Percentiles rank a stretch among this genome's conserved stretches.
Evolutionary conservation across 139 green algal genomes (phyloP).

Genomic region (Mychonastes homosphaera): DNA sequence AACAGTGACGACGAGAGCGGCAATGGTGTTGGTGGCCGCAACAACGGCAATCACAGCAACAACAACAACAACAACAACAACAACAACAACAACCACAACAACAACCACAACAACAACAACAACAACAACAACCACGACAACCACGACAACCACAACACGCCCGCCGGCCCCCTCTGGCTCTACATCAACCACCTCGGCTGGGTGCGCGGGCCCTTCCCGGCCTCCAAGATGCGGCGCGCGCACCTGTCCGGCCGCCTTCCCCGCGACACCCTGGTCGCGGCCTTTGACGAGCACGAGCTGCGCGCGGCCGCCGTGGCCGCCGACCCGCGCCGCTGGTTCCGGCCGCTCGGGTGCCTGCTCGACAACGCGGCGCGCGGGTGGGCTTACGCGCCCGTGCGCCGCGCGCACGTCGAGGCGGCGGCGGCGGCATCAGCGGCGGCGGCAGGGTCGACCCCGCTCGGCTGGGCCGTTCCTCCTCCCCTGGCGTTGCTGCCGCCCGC

Average conservation of each 20-base stretch:
- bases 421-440: not conserved
- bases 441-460: not conserved
- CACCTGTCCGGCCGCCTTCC: constrained; percentile 20
- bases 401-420: not conserved
- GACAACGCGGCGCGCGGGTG: constrained; percentile 9
- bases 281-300: constrained; percentile 6
- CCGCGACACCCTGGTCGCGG: constrained; percentile 17
- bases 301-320: constrained; percentile 8
- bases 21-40: not conserved
- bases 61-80: too few relatives aligned
- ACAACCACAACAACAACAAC: too few relatives aligned
- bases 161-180: constrained; percentile 20
- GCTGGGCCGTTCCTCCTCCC: not conserved
- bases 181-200: constrained; percentile 22
- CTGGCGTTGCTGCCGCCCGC: not conserved
- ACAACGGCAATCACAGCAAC: too few relatives aligned
- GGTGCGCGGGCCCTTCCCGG: constrained; percentile 9
- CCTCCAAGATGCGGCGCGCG: constrained; percentile 13
- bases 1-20: not conserved
- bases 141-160: too few relatives aligned
- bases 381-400: constrained; percentile 12
- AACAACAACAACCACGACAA: too few relatives aligned
- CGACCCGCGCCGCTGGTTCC: constrained; percentile 11
- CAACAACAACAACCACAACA: too few relatives aligned
- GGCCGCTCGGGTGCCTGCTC: constrained; percentile 8